Conservation (phyloP, 2,329 filamentous ascomycete species). For the Colletotrichum noveboracense region DNA sequence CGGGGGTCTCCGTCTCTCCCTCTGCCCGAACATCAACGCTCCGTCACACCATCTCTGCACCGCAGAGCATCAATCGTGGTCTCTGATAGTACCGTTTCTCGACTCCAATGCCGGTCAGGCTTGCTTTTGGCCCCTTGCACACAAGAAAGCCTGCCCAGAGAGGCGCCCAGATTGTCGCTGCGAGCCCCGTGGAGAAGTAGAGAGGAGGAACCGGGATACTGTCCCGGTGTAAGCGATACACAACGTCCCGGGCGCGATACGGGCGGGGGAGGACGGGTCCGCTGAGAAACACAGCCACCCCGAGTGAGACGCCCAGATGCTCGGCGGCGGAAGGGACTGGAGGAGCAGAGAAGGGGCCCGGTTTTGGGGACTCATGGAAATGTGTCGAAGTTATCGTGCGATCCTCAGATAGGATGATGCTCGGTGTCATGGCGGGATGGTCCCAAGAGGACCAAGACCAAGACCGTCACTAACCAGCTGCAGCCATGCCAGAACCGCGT, state of each 20-base stretch:
- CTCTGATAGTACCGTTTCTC: background rate
- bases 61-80: background rate
- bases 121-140: background rate
- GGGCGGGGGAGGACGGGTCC: slow-evolving; percentile 14
- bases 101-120: background rate
- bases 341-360: background rate
- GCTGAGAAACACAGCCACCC: slow-evolving; percentile 22
- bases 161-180: background rate
- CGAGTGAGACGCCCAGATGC: slow-evolving; percentile 20
- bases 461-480: background rate
- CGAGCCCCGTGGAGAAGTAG: background rate
- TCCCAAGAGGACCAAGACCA: background rate
- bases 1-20: background rate
- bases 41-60: slow-evolving; percentile 8
- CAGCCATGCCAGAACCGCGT: background rate
- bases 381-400: slow-evolving; percentile 8
- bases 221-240: slow-evolving; percentile 7
- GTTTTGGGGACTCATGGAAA: background rate
- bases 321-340: slow-evolving; percentile 1
- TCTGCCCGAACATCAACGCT: background rate
- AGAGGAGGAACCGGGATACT: slow-evolving; percentile 1
- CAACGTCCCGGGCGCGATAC: slow-evolving; percentile 16
- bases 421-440: background rate
- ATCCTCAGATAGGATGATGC: background rate
- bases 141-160: slow-evolving; percentile 10